phyloP scores from a whole-genome alignment of 2,329 filamentous ascomycete species.

The Pyrenophora tritici-repentis region DNA sequence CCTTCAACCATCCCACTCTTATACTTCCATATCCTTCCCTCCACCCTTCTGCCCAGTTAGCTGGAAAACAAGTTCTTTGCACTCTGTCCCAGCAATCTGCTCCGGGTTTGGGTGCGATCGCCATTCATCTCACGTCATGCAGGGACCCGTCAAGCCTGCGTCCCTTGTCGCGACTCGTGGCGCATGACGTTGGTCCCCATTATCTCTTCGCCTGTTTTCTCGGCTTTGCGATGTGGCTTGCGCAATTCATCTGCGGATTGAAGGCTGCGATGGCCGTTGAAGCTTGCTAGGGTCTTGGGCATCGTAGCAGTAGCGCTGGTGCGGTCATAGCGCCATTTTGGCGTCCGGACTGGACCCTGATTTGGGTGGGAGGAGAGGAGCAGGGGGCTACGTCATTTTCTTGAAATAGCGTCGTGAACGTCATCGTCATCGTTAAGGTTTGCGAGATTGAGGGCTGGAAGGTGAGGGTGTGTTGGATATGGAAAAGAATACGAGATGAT shows the following conservation, averaged over 20 bases:
- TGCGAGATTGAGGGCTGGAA: constrained; percentile 3
- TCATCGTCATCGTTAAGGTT: constrained; percentile 7
- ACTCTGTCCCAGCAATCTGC: constrained; percentile 8
- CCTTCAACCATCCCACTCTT: constrained; percentile 13
- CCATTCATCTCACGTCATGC: constrained; percentile 31
- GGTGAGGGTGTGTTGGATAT: constrained; percentile 2
- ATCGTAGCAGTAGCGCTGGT: constrained; percentile 8
- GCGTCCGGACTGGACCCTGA: constrained; percentile 15
- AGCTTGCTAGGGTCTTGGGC: constrained; percentile 11
- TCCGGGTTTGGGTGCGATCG: constrained; percentile 15
- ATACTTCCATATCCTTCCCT: not conserved
- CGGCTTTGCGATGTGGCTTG: constrained; percentile 17
- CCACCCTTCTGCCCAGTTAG: not conserved
- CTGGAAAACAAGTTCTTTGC: constrained; percentile 28
- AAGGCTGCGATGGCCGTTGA: constrained; percentile 17
- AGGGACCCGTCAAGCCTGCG: constrained; percentile 20
- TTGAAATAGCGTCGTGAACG: constrained; percentile 17
- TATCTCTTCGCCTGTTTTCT: not conserved
- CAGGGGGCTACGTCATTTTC: constrained; percentile 24
- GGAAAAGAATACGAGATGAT: not conserved
- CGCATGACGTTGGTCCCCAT: constrained; percentile 22
- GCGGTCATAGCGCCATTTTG: constrained; percentile 13
- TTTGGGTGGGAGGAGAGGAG: not conserved
- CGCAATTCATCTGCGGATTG: constrained; percentile 5
- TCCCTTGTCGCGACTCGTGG: constrained; percentile 12